Evolutionary conservation across 805 yeast genomes (phyloP).

Genomic region (Yamadazyma insecticola): DNA sequence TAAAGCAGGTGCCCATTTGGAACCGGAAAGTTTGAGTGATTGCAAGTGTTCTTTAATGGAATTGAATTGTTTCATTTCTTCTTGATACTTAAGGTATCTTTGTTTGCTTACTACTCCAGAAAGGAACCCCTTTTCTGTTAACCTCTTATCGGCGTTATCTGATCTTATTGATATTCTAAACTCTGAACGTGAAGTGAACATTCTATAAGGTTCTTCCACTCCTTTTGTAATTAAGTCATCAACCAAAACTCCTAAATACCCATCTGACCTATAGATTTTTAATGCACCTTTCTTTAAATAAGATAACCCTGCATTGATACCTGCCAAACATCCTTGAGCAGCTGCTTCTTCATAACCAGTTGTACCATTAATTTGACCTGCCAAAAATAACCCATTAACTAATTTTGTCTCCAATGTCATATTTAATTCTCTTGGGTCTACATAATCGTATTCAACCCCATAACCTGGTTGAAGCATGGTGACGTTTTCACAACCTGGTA

Average conservation of each 20-base stretch:
- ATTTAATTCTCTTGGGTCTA: slow-evolving; percentile 85
- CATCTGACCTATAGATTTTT: slow-evolving; percentile 68
- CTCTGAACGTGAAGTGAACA: slow-evolving; percentile 96
- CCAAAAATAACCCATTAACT: slow-evolving; percentile 74
- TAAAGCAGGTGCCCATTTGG: slow-evolving; percentile 57
- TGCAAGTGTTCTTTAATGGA: slow-evolving; percentile 43
- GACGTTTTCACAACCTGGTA: slow-evolving; percentile 86
- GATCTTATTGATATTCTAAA: slow-evolving; percentile 86
- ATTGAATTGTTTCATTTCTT: slow-evolving; percentile 44
- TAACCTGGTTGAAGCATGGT: slow-evolving; percentile 93
- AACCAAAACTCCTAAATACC: slow-evolving; percentile 85
- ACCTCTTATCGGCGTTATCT: slow-evolving; percentile 87
- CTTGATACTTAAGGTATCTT: slow-evolving; percentile 47
- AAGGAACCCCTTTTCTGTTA: slow-evolving; percentile 64
- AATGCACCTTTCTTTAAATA: slow-evolving; percentile 39
- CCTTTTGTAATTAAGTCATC: slow-evolving; percentile 96
- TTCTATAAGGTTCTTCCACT: slow-evolving; percentile 93
- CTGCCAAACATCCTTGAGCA: slow-evolving; percentile 93
- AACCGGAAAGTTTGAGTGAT: slow-evolving; percentile 44
- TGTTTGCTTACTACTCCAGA: slow-evolving; percentile 62
- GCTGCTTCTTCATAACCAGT: slow-evolving; percentile 99
- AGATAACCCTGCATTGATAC: slow-evolving; percentile 84
- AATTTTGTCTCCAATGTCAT: slow-evolving; percentile 77
- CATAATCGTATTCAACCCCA: slow-evolving; percentile 98
- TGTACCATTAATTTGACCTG: slow-evolving; percentile 98